Evolutionary conservation across 2,329 filamentous ascomycete genomes (phyloP).

Genomic region (Rhexocercosporidium sp.): DNA sequence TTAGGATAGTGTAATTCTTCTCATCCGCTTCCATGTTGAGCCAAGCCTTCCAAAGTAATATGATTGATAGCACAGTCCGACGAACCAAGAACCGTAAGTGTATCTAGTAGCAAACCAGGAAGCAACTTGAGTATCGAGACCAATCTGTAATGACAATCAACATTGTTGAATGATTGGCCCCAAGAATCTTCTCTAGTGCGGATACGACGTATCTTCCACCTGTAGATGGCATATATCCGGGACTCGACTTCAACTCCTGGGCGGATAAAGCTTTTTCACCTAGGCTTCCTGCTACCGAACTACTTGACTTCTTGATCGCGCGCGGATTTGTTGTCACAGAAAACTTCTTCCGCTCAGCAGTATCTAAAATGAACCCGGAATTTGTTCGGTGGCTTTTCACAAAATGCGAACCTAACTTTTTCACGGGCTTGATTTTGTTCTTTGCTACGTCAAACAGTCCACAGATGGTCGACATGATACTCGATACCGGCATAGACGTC

Average conservation of each 20-base stretch:
- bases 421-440: neutral
- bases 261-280: neutral
- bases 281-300: neutral
- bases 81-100: conserved; percentile 25
- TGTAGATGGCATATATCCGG: neutral
- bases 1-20: conserved; percentile 25
- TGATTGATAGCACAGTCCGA: conserved; percentile 19
- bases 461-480: neutral
- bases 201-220: conserved; percentile 25
- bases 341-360: neutral
- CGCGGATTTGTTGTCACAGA: neutral
- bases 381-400: neutral
- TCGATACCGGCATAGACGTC: neutral
- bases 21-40: conserved; percentile 31
- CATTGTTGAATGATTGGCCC: neutral
- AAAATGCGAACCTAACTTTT: neutral
- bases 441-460: neutral
- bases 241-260: neutral
- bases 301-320: conserved; percentile 1
- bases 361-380: neutral
- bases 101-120: conserved; percentile 27
- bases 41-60: conserved; percentile 26
- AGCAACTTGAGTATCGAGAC: conserved; percentile 29
- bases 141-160: conserved; percentile 24
- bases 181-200: conserved; percentile 16